Evolutionary conservation across 1,284 basidiomycete species (phyloP).

Genomic region (Anthracocystis setariae): DNA sequence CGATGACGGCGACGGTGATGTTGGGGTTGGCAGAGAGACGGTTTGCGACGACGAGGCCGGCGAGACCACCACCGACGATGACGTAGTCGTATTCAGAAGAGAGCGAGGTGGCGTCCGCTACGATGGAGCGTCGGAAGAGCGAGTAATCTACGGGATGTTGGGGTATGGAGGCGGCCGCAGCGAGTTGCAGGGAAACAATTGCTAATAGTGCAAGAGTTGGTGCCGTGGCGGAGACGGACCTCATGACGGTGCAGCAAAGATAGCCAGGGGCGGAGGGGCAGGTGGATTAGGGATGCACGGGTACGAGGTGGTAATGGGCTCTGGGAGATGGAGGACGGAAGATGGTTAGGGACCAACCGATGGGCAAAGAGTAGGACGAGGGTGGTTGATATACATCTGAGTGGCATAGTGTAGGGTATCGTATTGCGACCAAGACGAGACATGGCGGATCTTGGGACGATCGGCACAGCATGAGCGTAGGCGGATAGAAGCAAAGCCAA

Average conservation of each 20-base stretch:
- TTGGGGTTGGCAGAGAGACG: slow-evolving; percentile 55
- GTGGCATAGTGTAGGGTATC: background rate
- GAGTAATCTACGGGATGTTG: slow-evolving; percentile 20
- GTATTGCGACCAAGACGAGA: background rate
- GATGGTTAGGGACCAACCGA: too few species aligned
- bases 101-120: slow-evolving; percentile 28
- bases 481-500: too few species aligned
- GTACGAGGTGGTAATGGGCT: too few species aligned
- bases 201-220: background rate
- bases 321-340: too few species aligned
- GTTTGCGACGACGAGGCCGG: slow-evolving; percentile 58
- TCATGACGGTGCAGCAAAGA: slow-evolving; percentile 4
- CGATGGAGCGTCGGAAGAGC: slow-evolving; percentile 24
- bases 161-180: too few species aligned
- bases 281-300: too few species aligned
- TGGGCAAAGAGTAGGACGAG: too few species aligned
- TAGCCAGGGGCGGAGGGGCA: too few species aligned
- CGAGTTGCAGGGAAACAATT: background rate
- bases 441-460: too few species aligned
- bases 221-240: slow-evolving; percentile 1
- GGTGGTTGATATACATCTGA: too few species aligned
- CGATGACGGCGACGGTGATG: slow-evolving; percentile 66
- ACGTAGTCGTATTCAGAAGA: slow-evolving; percentile 66
- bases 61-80: slow-evolving; percentile 73
- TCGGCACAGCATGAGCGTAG: too few species aligned